Conservation (phyloP, 1,284 basidiomycete genomes). For the Irpex sp. region DNA sequence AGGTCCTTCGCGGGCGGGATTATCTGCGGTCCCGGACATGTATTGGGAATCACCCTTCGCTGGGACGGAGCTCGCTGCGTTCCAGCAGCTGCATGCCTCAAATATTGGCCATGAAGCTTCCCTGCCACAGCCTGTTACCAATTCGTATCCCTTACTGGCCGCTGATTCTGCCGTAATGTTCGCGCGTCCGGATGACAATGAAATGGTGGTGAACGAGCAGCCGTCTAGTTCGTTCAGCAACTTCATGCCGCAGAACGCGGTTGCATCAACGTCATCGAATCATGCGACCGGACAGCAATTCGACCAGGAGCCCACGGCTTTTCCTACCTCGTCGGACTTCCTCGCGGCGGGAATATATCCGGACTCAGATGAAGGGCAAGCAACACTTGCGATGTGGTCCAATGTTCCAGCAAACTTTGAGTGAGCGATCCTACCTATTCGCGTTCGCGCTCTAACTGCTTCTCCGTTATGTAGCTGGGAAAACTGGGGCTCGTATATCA, state of each 20-base stretch:
- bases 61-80: background rate
- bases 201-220: background rate
- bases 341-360: background rate
- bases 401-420: slow-evolving; percentile 4
- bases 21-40: background rate
- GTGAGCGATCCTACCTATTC: slow-evolving; percentile 1
- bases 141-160: background rate
- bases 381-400: slow-evolving; percentile 9
- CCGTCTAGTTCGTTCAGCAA: background rate
- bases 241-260: background rate
- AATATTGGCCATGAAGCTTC: background rate
- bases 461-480: slow-evolving; percentile 4
- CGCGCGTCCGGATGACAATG: background rate
- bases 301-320: background rate
- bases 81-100: background rate
- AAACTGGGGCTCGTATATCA: slow-evolving; percentile 10
- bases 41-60: background rate
- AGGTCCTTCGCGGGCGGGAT: background rate
- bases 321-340: background rate
- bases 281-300: background rate
- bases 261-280: background rate
- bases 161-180: background rate
- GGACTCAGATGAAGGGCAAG: background rate
- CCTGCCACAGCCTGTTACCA: background rate
- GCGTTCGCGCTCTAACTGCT: background rate